A percentile compares a stretch with the other conserved stretches of the same genome.
phyloP scores from a whole-genome alignment of 208 protist genomes.

The Acanthamoeba royreba region DNA sequence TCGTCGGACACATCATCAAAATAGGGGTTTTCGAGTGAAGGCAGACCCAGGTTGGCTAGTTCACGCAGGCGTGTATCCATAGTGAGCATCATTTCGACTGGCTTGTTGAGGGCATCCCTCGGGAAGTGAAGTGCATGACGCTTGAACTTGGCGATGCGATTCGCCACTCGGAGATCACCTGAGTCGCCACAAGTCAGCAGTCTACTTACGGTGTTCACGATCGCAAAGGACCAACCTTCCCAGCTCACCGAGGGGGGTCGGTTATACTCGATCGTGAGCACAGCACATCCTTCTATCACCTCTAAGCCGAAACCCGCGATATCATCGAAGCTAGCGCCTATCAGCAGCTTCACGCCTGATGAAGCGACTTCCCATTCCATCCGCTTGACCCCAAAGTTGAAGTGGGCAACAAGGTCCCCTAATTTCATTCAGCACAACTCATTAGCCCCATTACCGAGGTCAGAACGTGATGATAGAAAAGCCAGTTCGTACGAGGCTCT shows the following conservation, averaged over 20 bases:
- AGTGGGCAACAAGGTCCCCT: constrained; percentile 15
- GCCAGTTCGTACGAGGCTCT: not conserved
- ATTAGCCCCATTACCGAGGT: not conserved
- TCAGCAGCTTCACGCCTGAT: not conserved
- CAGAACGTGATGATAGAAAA: not conserved
- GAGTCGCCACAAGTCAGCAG: too few relatives aligned
- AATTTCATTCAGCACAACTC: not conserved
- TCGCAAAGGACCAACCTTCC: too few relatives aligned
- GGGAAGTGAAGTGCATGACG: not conserved
- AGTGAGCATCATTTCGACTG: not conserved
- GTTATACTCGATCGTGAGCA: constrained; percentile 46
- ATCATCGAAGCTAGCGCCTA: not conserved
- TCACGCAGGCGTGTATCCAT: not conserved
- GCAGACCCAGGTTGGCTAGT: constrained; percentile 22
- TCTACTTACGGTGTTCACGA: too few relatives aligned
- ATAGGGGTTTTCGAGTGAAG: not conserved
- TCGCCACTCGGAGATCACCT: too few relatives aligned
- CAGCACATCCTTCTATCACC: not conserved
- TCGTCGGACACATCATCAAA: not conserved
- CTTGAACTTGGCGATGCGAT: constrained; percentile 40
- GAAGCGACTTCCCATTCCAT: not conserved
- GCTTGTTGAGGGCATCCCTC: not conserved
- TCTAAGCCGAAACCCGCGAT: not conserved
- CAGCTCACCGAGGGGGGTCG: not conserved
- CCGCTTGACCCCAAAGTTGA: not conserved